Base-by-base conservation (phyloP, 1,284 basidiomycete species). In the Cryptococcus amylolentus region DNA sequence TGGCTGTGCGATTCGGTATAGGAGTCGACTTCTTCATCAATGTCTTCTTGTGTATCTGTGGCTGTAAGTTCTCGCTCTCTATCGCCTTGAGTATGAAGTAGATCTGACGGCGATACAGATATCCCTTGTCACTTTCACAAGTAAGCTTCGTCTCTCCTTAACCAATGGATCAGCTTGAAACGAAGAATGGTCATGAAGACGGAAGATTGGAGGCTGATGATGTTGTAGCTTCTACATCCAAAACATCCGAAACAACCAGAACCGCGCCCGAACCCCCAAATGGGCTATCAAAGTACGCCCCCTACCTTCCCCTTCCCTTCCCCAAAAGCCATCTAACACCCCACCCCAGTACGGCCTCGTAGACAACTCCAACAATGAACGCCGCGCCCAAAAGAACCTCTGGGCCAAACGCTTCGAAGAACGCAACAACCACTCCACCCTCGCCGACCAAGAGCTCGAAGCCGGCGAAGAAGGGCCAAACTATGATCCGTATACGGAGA, bases 231-330 rank as follows among this genome's bases (percentile, higher is more conserved):
- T 95, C 76, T 95, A 94, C 80, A 90, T 94, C 61, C 77, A 96
- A 85, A 96, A 95, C 78, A 86, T 98, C 64, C 83, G 94, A 53
- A 97, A 97, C 80, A 97, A 97, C 81, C 90, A 93, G 80, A 94
- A 86, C 67, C 83, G 88, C 70, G 81, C 84, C 28, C 86, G 94
- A 55, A 96, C 93, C 23, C 94, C 94, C 16, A 92, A 95, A 72
- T 98, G 94, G 94, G 89, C 88, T 0, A 82, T 91, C 74, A 85
- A 86, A 40, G 71, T 72, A 49, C 23, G 58, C 56, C 27, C 35
- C 14, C 16, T 6, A 18, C 23, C 23, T 23, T 2, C 23, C 23
- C 23, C 23, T 23, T 23, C 23, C 23, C 23, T 23, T 23, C 2
- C 3, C 23, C 23, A 23, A 23, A 23, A 23, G 23, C 23, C 23